These are phyloP conservation scores for Auricularia cornea DNA, from an alignment of 768 basidiomycete species.

Conservation along the genomic window DNA sequence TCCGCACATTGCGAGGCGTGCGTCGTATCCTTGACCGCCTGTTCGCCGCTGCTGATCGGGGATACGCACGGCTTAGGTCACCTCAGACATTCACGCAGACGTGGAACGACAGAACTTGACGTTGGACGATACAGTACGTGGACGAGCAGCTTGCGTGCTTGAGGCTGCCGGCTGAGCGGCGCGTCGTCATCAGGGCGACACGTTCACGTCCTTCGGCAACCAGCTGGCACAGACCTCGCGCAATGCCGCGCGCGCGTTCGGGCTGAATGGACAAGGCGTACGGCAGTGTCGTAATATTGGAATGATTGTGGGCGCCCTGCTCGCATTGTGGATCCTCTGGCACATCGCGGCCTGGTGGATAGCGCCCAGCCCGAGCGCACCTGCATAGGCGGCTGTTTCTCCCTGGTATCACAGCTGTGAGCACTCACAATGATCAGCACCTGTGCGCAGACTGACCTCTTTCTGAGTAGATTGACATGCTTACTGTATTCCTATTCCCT, in stretches of 20 bases:
- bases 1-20: conserved; percentile 75
- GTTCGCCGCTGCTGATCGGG: not conserved
- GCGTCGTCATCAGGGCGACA: conserved; percentile 43
- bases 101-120: conserved; percentile 74
- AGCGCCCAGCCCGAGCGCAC: not conserved
- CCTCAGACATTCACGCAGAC: conserved; percentile 78
- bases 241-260: conserved; percentile 67
- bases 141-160: not conserved
- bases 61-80: conserved; percentile 48
- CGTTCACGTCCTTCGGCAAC: conserved; percentile 56
- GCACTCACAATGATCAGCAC: too few species aligned
- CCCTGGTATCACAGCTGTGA: too few species aligned
- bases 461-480: too few species aligned
- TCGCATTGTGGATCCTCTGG: conserved; percentile 49
- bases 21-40: conserved; percentile 14
- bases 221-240: conserved; percentile 59
- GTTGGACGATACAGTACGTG: conserved; percentile 65
- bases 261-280: conserved; percentile 52
- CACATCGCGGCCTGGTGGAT: conserved; percentile 45
- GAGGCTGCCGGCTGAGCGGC: conserved; percentile 3
- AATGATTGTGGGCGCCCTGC: conserved; percentile 45
- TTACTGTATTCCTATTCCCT: too few species aligned
- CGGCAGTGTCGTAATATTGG: conserved; percentile 63
- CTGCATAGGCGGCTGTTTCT: not conserved
- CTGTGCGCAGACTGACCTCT: too few species aligned